Base-by-base conservation (phyloP, 2,329 filamentous ascomycete genomes). In the Fusarium sterilihyphosum region DNA sequence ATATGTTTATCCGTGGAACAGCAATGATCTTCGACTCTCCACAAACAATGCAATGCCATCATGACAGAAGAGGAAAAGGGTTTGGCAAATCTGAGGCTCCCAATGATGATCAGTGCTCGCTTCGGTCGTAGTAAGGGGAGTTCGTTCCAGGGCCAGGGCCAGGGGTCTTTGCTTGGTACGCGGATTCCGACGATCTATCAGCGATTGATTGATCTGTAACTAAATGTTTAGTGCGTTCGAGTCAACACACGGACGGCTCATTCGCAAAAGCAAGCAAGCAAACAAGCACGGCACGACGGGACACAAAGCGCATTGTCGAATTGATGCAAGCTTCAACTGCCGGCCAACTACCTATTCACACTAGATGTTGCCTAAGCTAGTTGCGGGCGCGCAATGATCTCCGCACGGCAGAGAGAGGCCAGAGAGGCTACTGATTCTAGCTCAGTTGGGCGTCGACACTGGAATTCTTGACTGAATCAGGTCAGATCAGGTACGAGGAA, bases 21-120 rank as follows among this genome's bases (percentile, higher is more conserved):
- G 41, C n/a, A 58, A 44, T 53, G 56, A 71, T 67, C 69, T 40
- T 43, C 67, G 4, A 20, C 22, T 53, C 47, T 18, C 70, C 70
- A 72, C 68, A 64, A 60, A 14, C 64, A 57, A 61, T 72, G 70
- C 31, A 38, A 72, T 71, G 67, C 17, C 53, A 43, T 67, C 67
- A 67, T 43, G 41, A 56, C 67, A 49, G 50, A 71, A 56, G 31
- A 35, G 67, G 31, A 44, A 71, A 52, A 20, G 44, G 31, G 29
- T 22, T 16, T 57, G n/a, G 54, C 35, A 52, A 58, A 61, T 52
- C 46, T 52, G 31, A 68, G n/a, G 37, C n/a, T 52, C 41, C 35
- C 26, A 33, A 26, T 29, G 37, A 41, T 50, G 69, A 72, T 72
- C 67, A 37, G 37, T 59, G 26, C 52, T 67, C 52, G 67, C 62